These are phyloP conservation scores for Boletus coccyginus DNA, from an alignment of 768 basidiomycete species.

Conservation along the genomic window DNA sequence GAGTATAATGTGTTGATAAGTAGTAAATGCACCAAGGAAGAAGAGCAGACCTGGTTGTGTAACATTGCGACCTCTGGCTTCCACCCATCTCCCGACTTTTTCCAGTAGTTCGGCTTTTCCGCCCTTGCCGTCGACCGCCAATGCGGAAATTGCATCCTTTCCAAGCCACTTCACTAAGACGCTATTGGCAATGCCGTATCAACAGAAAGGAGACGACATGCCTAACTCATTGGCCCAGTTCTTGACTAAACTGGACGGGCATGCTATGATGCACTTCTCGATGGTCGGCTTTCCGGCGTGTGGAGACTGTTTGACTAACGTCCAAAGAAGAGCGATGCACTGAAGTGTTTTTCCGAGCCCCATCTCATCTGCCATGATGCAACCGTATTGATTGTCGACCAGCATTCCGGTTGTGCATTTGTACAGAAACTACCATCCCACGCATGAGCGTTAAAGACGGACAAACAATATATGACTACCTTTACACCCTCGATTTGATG, in stretches of 20 bases:
- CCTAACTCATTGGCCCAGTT: constrained; percentile 99
- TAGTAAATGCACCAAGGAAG: not conserved
- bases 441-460: not conserved
- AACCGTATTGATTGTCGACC: constrained; percentile 86
- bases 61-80: constrained; percentile 83
- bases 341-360: constrained; percentile 96
- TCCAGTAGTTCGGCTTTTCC: constrained; percentile 77
- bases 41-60: constrained; percentile 75
- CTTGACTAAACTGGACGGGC: constrained; percentile 93
- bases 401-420: constrained; percentile 93
- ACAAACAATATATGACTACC: constrained; percentile 42
- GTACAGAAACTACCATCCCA: constrained; percentile 76
- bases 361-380: constrained; percentile 99
- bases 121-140: constrained; percentile 92
- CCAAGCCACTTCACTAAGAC: constrained; percentile 91
- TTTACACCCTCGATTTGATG: constrained; percentile 99
- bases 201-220: constrained; percentile 33
- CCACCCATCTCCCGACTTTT: constrained; percentile 85
- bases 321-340: constrained; percentile 95
- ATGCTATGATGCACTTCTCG: constrained; percentile 97
- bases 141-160: constrained; percentile 70
- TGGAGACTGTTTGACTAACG: constrained; percentile 92
- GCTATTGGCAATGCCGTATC: not conserved
- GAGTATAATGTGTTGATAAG: not conserved
- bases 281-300: constrained; percentile 81